Conservation (phyloP, 2,329 filamentous ascomycete species). For the Didymella lethalis region DNA sequence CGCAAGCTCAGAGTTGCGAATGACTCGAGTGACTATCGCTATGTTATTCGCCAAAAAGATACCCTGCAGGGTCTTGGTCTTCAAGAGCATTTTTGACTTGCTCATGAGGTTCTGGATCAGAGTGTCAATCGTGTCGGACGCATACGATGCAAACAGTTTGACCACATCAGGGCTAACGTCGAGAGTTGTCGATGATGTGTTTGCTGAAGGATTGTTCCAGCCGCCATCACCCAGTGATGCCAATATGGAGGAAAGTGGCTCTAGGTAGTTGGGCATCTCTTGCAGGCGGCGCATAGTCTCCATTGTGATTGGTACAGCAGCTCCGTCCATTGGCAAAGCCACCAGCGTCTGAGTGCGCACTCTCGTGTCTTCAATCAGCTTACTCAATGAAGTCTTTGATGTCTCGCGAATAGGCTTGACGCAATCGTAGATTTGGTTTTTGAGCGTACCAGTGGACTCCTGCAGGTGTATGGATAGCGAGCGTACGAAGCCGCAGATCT, state of each 20-base stretch:
- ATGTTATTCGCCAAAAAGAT: slow-evolving; percentile 93
- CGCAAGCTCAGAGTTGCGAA: slow-evolving; percentile 79
- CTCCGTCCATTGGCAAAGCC: slow-evolving; percentile 78
- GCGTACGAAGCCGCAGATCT: slow-evolving; percentile 90
- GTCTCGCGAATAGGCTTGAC: slow-evolving; percentile 91
- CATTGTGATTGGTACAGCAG: slow-evolving; percentile 76
- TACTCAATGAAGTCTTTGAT: slow-evolving; percentile 82
- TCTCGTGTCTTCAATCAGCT: slow-evolving; percentile 83
- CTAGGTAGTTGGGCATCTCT: slow-evolving; percentile 84
- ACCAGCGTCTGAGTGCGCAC: slow-evolving; percentile 71
- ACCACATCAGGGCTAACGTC: slow-evolving; percentile 89
- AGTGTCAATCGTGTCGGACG: slow-evolving; percentile 84
- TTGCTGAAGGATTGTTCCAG: slow-evolving; percentile 68
- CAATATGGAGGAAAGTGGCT: slow-evolving; percentile 87
- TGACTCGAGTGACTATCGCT: slow-evolving; percentile 82
- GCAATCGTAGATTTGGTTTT: slow-evolving; percentile 80
- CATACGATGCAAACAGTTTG: slow-evolving; percentile 89
- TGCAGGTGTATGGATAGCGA: slow-evolving; percentile 81
- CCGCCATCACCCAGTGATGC: slow-evolving; percentile 91
- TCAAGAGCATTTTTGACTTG: slow-evolving; percentile 75
- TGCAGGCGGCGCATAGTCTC: slow-evolving; percentile 88
- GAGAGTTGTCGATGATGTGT: slow-evolving; percentile 70
- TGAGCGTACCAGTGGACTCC: slow-evolving; percentile 82
- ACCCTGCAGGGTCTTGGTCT: slow-evolving; percentile 76
- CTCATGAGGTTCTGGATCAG: slow-evolving; percentile 78